Evolutionary conservation across 257 asterid genomes (phyloP), one percentile per base, ranked within the genome.

Genomic region (Solanum etuberosum): DNA sequence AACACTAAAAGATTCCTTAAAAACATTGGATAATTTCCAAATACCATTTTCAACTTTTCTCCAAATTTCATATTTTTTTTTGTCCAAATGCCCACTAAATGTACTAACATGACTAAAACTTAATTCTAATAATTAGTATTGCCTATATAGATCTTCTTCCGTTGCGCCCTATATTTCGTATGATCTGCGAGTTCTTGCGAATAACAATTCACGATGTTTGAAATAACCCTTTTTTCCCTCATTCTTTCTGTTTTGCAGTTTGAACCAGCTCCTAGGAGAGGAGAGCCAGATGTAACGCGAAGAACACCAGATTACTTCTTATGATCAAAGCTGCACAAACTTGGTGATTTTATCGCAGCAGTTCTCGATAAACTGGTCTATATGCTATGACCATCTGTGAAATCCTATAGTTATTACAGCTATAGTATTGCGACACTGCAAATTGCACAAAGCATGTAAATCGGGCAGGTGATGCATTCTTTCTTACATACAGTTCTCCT

Each of bases 181-280:
- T 23, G 54, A 21, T 12, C 11, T 5, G 51, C 1, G 10, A 37
- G 21, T 73, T 73, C 40, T 74, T 37, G 31, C 82, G 37, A 74
- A 72, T 72, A 34, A 37, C 51, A 37, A 21, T 81, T 29, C 43
- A 29, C 6, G 21, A 27, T 81, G 67, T 83, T 83, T 83, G 37
- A 65, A 23, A 27, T 20, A 37, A 18, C 35, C 16, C 7, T 25
- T 48, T 88, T 21, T 14, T 43, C 42, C 42, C 29, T 23, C 23
- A 0, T 72, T 72, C 48, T 35, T 73, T 73, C 29, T 37, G 31
- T 37, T 74, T 86, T 83, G 91, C 94, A 95, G 98, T 95, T 95
- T 92, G 98, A 95, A 86, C 98, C 98, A 87, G 98, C 97, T 87
- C 97, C 98, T 18, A 93, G 96, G 85, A 91, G 98, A 25, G 98